Base-by-base conservation (phyloP, 148 eudicot species). In the Cornus florida region DNA sequence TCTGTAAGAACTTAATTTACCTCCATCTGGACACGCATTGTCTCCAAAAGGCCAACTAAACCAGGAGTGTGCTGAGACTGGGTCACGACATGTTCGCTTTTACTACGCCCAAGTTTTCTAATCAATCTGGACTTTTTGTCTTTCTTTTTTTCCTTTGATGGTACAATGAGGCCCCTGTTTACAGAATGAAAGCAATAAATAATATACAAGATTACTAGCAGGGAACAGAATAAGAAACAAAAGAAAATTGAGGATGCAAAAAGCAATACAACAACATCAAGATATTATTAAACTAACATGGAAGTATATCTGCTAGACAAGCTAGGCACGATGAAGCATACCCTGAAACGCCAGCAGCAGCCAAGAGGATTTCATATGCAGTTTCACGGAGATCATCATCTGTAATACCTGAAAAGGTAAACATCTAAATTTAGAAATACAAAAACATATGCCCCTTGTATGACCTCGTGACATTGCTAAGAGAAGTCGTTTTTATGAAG, bases 331-430 rank as follows among this genome's bases (percentile, higher is more conserved):
- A n/a, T 64, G 68, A 22, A 71, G 53, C 82, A 83, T 94, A 97
- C 99, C 99, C 99, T 77, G 98, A 87, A 89, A 98, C 98, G 76
- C 99, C 99, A 79, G 99, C 99, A 86, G 96, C 93, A 74, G 95
- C 97, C 77, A 97, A 90, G 73, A 97, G 98, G 76, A 97, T 84
- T 83, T 97, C 99, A 83, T 90, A 97, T 59, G 99, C 95, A 80
- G 94, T 90, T 88, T 97, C 99, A 67, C 99, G 94, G 71, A 97
- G 96, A 84, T 94, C 99, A 75, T 92, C 98, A 70, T 97, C 97
- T 70, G 91, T 82, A 70, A 97, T 75, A 84, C 97, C 99, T 97
- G 86, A 59, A 75, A 80, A 77, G 56, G 77, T 74, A 38, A 80
- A 77, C 48, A 75, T 56, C 48, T 16, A 75, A 75, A 64, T 31